Evolutionary conservation across 805 yeast genomes (phyloP).

Genomic region (Starmerella potacharoeniae): DNA sequence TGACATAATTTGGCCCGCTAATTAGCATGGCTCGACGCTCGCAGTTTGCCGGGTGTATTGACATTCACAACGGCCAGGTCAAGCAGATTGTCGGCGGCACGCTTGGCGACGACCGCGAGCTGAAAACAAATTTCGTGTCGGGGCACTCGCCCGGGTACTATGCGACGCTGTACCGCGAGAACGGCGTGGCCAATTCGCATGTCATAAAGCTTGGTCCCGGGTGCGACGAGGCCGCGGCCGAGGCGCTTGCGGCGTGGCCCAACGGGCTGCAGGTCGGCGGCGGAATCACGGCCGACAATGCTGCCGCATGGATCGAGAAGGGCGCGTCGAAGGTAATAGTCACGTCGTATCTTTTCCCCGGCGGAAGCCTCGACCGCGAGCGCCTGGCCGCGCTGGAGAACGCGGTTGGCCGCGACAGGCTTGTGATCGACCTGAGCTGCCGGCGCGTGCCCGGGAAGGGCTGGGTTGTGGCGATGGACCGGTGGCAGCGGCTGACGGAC

Average conservation of each 20-base stretch:
- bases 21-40: slow-evolving; percentile 1
- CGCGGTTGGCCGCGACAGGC: slow-evolving; percentile 47
- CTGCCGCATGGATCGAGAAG: slow-evolving; percentile 59
- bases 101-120: slow-evolving; percentile 34
- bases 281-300: slow-evolving; percentile 69
- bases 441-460: slow-evolving; percentile 35
- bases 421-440: slow-evolving; percentile 89
- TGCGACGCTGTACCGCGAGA: slow-evolving; percentile 52
- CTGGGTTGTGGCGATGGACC: slow-evolving; percentile 97
- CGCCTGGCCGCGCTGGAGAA: slow-evolving; percentile 42
- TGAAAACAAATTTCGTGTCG: slow-evolving; percentile 70
- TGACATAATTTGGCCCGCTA: neutral
- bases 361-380: slow-evolving; percentile 40
- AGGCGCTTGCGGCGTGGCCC: slow-evolving; percentile 71
- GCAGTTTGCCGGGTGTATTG: slow-evolving; percentile 83
- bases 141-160: slow-evolving; percentile 61
- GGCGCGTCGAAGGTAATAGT: slow-evolving; percentile 84
- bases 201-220: slow-evolving; percentile 82
- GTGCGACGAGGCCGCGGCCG: slow-evolving; percentile 72
- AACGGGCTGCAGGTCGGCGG: slow-evolving; percentile 77
- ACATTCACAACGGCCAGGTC: slow-evolving; percentile 87
- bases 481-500: slow-evolving; percentile 87
- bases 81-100: slow-evolving; percentile 97
- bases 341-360: slow-evolving; percentile 81
- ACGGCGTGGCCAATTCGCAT: slow-evolving; percentile 66